Base-by-base conservation (phyloP, 176 grass and related monocot genomes). In the Aegilops umbellulata region DNA sequence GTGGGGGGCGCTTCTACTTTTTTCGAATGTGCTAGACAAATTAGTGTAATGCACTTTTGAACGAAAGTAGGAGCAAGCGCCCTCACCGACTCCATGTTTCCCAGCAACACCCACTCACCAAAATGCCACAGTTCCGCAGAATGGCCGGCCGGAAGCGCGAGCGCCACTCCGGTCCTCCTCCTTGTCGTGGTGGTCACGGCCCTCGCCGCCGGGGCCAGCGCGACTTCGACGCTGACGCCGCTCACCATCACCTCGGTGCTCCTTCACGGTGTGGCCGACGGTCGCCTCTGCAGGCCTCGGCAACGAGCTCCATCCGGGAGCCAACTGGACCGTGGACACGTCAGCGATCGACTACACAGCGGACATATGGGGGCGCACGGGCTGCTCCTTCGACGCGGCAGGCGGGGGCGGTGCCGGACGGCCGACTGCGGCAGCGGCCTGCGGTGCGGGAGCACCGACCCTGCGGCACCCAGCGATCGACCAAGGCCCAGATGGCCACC, bases 251-350 rank as follows among this genome's bases (percentile, higher is more conserved):
- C n/a, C 12, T 74, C 34, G 79, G 12, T 92, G 90, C 79, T 10
- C 72, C 7, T 92, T 53, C 74, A 89, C 75, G 3, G 67, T 92
- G 23, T 92, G 87, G 87, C 83, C 79, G 4, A 14, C 46, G 14
- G 44, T 47, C 13, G 44, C 44, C 12, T 14, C 44, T 0, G 51
- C 38, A 3, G 77, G 77, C 57, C 55, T 32, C 12, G 34, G 77
- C 58, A 4, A 0, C 2, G 32, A 61, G 77, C 77, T 79, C 7
- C 7, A 7, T 0, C 58, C 20, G 1, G 77, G 77, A 11, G 5
- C 31, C 32, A 64, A 3, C 13, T 80, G 77, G 77, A 64, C 3
- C 57, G 2, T 80, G 13, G 23, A 64, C 34, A 23, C 27, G 7
- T 35, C 35, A 1, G 60, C 2, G 3, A 24, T 34, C 77, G 17